phyloP scores from a whole-genome alignment of 192 early-diverging fungal species.

The Rhizoclosmatium sp. region DNA sequence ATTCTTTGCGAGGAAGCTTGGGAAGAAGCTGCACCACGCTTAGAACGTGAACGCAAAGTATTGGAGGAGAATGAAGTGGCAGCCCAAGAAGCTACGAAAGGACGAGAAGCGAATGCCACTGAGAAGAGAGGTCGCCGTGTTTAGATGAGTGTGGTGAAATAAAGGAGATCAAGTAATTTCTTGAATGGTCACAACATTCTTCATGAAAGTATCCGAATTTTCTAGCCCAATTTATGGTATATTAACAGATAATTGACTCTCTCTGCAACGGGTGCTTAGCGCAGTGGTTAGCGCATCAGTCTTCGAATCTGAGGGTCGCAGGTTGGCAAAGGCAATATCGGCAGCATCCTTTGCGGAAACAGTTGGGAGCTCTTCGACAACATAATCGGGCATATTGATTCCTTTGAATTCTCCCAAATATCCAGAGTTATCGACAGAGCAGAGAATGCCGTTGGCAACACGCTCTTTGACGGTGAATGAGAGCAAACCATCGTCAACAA shows the following conservation, averaged over 20 bases:
- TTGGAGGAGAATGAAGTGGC: conserved; percentile 37
- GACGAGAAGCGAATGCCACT: conserved; percentile 2
- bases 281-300: too few species aligned
- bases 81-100: conserved; percentile 19
- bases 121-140: conserved; percentile 29
- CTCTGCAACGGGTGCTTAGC: neutral
- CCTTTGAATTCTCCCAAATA: conserved; percentile 62
- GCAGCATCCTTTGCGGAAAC: conserved; percentile 60
- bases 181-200: too few species aligned
- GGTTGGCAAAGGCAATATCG: conserved; percentile 56
- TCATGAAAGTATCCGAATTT: too few species aligned
- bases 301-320: too few species aligned
- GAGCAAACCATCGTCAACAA: conserved; percentile 94
- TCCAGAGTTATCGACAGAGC: conserved; percentile 57
- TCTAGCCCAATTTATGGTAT: too few species aligned
- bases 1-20: conserved; percentile 28
- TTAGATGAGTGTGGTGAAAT: neutral
- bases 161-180: too few species aligned
- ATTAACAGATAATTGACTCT: neutral
- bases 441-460: conserved; percentile 53
- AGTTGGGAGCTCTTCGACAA: conserved; percentile 64
- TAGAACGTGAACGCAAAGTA: conserved; percentile 10
- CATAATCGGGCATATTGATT: conserved; percentile 62
- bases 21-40: conserved; percentile 27
- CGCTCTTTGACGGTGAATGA: conserved; percentile 90